These are phyloP conservation scores for Ceratocystis papillata DNA, from an alignment of 2,329 filamentous ascomycete genomes.

Conservation along the genomic window DNA sequence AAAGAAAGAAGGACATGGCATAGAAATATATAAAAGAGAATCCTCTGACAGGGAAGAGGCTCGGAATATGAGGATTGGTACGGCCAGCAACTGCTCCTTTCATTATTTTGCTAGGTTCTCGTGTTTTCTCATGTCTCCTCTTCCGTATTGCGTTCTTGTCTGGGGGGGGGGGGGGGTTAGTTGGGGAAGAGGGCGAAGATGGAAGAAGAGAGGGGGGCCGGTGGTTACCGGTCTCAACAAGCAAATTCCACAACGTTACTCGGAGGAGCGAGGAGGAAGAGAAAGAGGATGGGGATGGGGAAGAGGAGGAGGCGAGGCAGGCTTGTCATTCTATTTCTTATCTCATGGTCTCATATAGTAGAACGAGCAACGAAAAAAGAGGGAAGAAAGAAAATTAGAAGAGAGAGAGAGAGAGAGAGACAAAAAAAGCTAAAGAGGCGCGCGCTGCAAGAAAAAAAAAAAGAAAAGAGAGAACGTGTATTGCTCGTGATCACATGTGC, in stretches of 20 bases:
- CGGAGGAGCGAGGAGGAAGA: neutral
- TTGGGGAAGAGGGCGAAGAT: neutral
- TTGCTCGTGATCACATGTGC: too few species aligned
- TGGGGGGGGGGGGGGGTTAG: neutral
- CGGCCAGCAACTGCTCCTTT: conserved; percentile 1
- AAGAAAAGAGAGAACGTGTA: too few species aligned
- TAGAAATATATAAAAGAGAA: neutral
- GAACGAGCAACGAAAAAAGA: too few species aligned
- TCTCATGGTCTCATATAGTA: too few species aligned
- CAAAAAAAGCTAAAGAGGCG: too few species aligned
- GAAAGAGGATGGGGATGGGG: too few species aligned
- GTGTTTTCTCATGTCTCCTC: neutral
- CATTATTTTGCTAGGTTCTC: neutral
- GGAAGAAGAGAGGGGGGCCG: neutral
- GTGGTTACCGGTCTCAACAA: neutral
- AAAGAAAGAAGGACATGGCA: neutral
- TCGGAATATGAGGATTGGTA: conserved; percentile 1
- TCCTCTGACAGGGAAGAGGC: neutral
- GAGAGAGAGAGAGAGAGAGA: too few species aligned
- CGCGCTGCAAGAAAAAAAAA: too few species aligned
- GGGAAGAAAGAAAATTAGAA: too few species aligned
- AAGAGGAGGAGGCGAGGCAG: neutral
- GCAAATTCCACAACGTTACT: neutral
- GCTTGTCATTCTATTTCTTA: too few species aligned
- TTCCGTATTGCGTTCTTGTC: neutral